Conservation (phyloP, 2,329 filamentous ascomycete genomes). For the Talaromyces rugulosus region DNA sequence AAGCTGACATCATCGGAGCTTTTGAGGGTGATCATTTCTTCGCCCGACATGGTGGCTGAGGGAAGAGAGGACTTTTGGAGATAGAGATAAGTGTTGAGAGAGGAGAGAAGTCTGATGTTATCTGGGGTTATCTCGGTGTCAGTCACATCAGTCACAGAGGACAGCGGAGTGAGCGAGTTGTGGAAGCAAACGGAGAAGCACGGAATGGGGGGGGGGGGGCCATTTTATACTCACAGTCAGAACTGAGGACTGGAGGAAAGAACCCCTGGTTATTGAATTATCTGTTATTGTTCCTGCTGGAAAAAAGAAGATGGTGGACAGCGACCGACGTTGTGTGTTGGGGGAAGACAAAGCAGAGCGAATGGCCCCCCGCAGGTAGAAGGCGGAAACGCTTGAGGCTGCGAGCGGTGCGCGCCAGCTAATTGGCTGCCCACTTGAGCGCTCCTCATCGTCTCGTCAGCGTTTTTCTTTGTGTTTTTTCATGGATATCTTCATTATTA, state of each 20-base stretch:
- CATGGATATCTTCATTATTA: background rate
- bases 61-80: background rate
- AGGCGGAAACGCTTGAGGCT: background rate
- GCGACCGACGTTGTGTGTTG: background rate
- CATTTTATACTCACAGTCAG: background rate
- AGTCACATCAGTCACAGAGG: background rate
- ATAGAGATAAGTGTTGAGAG: background rate
- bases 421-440: background rate
- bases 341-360: background rate
- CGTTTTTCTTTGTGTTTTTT: background rate
- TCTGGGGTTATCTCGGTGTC: background rate
- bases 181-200: background rate
- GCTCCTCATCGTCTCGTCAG: background rate
- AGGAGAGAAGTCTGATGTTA: background rate
- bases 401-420: background rate
- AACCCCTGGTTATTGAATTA: no score
- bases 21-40: constrained; percentile 41
- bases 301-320: background rate
- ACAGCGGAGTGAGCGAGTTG: background rate
- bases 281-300: no score
- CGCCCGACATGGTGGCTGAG: constrained; percentile 2
- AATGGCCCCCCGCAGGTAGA: background rate
- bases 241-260: background rate
- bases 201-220: background rate
- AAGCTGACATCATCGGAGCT: constrained; percentile 50